Base-by-base conservation (phyloP, 2,329 filamentous ascomycete species). In the Botrytis cinerea region DNA sequence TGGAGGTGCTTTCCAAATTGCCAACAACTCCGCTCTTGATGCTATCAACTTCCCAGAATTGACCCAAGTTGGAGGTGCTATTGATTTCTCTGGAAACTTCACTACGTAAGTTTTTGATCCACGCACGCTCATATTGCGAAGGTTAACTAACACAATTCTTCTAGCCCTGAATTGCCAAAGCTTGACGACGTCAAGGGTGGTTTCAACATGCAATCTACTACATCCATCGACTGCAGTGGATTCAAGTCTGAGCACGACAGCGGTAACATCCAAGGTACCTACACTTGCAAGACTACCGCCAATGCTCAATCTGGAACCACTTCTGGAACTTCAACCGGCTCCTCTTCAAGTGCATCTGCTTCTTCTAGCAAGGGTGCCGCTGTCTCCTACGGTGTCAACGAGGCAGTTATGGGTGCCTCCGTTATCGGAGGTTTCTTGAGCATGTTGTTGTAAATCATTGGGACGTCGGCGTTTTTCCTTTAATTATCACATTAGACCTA, bases 21-120 rank as follows among this genome's bases (percentile, higher is more conserved):
- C 93, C 84, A 97, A 97, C 89, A 98, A 98, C 91, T 93, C 93
- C 75, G 85, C 86, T 73, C 88, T 98, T 48, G 78, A 83, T 73
- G 82, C 85, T 75, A 86, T 98, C 76, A 28, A 63, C 61, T 63
- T 98, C 84, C 87, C 88, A 75, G 81, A 86, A 76, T 88, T 99
- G 43, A 81, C 88, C 81, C 88, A 85, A 72, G 89, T 98, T 74
- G 88, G 86, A 76, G 95, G 95, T 84, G 94, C 93, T 79, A 87
- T 98, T 81, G 91, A 94, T 82, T 89, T 97, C 82, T 90, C 91
- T 79, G 96, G 96, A 80, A 92, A 90, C 85, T 97, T 98, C 83
- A 87, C 90, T 76, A 86, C 88, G 94, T 97, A 87, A 86, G 93
- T 89, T 20, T 6, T 70, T 22, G 2, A 2, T 14, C 22, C 18